Evolutionary conservation across 2,329 filamentous ascomycete genomes (phyloP), one percentile per base, ranked within the genome.

Genomic region (Ascochyta pisi): DNA sequence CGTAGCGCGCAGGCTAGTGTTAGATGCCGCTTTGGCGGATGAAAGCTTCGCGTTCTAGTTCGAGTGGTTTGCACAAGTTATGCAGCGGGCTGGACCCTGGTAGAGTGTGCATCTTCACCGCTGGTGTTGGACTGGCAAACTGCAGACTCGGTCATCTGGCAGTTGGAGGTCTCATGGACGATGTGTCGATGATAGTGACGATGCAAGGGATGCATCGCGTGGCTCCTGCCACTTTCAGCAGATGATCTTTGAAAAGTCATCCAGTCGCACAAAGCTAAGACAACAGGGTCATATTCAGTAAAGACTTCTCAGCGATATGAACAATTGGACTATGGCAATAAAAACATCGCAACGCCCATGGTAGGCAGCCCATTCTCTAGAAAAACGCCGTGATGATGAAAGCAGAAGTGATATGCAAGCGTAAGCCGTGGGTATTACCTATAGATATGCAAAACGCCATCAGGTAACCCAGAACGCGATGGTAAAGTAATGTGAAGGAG

Each of bases 21-120:
- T 51, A 56, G 47, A 39, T 51, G 24, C 53, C 47, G 53, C 37
- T 38, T 51, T 47, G 38, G 53, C 47, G 53, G 53, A 34, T 56
- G 53, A 56, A 46, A 51, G 53, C 29, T 50, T 47, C 53, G 42
- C 26, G 47, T 42, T 56, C 53, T 56, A 37, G 53, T 33, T 39
- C 47, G 40, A 46, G 47, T 33, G 46, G 37, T 38, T 45, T 42
- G 45, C 46, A 40, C 34, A 46, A 55, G 3, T 50, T 50, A 38
- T 44, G 47, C 42, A 35, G 37, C 19, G 24, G 16, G 10, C 27
- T 10, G 23, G 22, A 53, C 38, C 23, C 37, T 47, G 13, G n/a
- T 2, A 16, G 16, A 31, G 15, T 33, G 24, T 26, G 31, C 38
- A 47, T 34, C 15, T 35, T 38, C 43, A 43, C 19, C 50, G 37